Base-by-base conservation (phyloP, 768 basidiomycete genomes). In the Mycena olivaceomarginata region DNA sequence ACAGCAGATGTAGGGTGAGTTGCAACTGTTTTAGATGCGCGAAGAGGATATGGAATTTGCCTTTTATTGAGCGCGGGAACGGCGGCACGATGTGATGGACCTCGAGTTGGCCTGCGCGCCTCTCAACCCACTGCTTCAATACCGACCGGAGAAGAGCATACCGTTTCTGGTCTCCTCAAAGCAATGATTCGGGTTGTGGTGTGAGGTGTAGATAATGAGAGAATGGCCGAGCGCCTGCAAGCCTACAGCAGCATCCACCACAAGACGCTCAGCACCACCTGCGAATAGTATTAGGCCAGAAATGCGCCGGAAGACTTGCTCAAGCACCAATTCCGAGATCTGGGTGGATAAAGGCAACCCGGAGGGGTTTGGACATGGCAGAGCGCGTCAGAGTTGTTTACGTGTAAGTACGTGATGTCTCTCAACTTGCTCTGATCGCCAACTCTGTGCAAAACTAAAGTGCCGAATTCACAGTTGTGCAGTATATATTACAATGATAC, bases 141-240 rank as follows among this genome's bases (percentile, higher is more conserved):
- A 43, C 72, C 15, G 12, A 51, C 48, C 37, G n/a, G n/a, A 39
- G 15, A n/a, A 43, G 91, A 60, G n/a, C 53, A 8, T 82, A 96
- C 98, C 98, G 83, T 99, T 93, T 70, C 91, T 88, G 0, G 98
- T 99, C 86, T 99, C 98, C 67, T 97, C 96, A 80, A 99, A 99
- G 82, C 96, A 98, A 77, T 96, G 94, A 16, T 89, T 86, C 0
- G 93, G 91, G 81, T 99, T 94, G 84, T 98, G 97, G 82, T 98
- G 93, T 0, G 97, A 98, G 0, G 98, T 99, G 85, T 97, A 98
- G 31, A 99, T 92, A 80, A 95, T 93, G 20, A 99, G 95, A 0
- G 89, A 86, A 82, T 99, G 97, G 0, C 98, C 98, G 7, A 93
- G 89, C 11, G 90, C 87, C 84, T 99, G 96, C 15, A 99, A 87